Base-by-base conservation (phyloP, 805 yeast genomes). In the Wickerhamiella azymoides region DNA sequence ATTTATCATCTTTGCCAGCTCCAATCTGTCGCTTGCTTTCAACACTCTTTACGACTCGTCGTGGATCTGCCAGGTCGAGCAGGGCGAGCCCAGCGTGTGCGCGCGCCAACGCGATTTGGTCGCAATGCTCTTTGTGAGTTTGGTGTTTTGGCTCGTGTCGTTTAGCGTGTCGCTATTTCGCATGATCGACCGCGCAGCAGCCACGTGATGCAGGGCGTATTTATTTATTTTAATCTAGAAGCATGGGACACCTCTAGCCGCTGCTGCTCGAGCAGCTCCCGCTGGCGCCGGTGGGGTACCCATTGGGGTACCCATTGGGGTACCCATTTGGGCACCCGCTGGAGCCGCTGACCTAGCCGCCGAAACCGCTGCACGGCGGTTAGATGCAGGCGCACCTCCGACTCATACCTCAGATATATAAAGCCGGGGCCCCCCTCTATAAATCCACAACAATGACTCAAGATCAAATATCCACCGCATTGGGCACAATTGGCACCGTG, bases 401-500 rank as follows among this genome's bases (percentile, higher is more conserved):
- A n/a, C n/a, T n/a, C n/a, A n/a, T n/a, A n/a, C n/a, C n/a, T n/a
- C n/a, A 21, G 24, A 21, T 21, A 21, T 21, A 21, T n/a, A n/a
- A n/a, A n/a, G n/a, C n/a, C n/a, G n/a, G n/a, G n/a, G n/a, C n/a
- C n/a, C n/a, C n/a, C n/a, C n/a, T n/a, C n/a, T n/a, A n/a, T n/a
- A n/a, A n/a, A n/a, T n/a, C n/a, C n/a, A n/a, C n/a, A n/a, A n/a
- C n/a, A n/a, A n/a, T n/a, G n/a, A n/a, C n/a, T n/a, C n/a, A 21
- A 21, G 27, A 25, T 16, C 33, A 33, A 7, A 14, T 27, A 3
- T 49, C 58, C n/a, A 53, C 57, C 5, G 55, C 83, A 14, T 68
- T 85, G 46, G 96, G 85, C 1, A 86, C 95, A 10, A 69, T 84
- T 1, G 96, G 95, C 5, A 89, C 97, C 0, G 77, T 88, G 1